Percentiles rank a stretch among this genome's conserved stretches.
phyloP scores from a whole-genome alignment of 83 land plant genomes.

The Larix sibirica region DNA sequence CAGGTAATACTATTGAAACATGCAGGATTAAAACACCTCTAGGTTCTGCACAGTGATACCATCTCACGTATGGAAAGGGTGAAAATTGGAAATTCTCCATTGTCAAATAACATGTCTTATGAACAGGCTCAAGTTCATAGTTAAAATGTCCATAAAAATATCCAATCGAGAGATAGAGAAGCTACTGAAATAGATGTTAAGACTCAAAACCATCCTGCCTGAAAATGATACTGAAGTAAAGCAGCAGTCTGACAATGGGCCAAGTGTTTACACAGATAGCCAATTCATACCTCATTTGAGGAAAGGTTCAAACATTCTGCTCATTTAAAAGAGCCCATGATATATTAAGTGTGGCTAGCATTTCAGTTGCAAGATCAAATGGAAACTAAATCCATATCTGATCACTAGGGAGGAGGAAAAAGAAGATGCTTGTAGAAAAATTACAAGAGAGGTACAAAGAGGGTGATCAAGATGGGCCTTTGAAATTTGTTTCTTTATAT shows the following conservation, averaged over 20 bases:
- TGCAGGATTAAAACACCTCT: background rate
- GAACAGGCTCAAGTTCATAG: background rate
- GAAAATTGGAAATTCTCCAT: background rate
- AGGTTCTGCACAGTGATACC: background rate
- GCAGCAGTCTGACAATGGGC: background rate
- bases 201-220: background rate
- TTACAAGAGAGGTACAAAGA: constrained; percentile 31
- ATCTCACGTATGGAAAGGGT: background rate
- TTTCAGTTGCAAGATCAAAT: no score
- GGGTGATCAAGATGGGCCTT: constrained; percentile 51
- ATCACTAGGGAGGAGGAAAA: constrained; percentile 40
- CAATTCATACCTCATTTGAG: background rate
- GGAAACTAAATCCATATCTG: no score
- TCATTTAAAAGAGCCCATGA: no score
- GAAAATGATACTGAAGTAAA: background rate
- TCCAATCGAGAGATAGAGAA: background rate
- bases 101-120: background rate
- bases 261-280: background rate
- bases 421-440: constrained; percentile 48
- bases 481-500: constrained; percentile 46
- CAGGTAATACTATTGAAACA: background rate
- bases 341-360: no score
- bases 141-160: background rate
- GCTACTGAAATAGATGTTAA: background rate
- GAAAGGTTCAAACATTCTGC: background rate